Conservation (phyloP, 2,329 filamentous ascomycete genomes). For the Zymoseptoria tritici region DNA sequence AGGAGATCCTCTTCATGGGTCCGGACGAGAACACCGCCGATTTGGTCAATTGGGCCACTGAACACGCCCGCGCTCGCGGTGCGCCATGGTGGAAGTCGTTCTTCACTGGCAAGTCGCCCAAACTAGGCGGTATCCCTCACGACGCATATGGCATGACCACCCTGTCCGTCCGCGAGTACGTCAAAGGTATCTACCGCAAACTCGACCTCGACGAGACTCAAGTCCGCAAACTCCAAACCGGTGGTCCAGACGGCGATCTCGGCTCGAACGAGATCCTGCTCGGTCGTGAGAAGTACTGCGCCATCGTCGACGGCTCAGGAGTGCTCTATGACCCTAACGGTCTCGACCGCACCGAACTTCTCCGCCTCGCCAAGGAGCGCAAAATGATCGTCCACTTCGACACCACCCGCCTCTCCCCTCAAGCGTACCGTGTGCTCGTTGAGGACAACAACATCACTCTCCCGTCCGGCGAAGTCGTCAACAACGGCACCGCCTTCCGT, state of each 20-base stretch:
- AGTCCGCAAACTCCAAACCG: constrained; percentile 92
- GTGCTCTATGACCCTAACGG: constrained; percentile 91
- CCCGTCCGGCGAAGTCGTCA: constrained; percentile 75
- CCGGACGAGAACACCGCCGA: constrained; percentile 98
- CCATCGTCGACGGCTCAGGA: constrained; percentile 92
- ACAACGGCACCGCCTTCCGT: constrained; percentile 90
- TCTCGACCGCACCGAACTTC: constrained; percentile 73
- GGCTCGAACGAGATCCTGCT: constrained; percentile 97
- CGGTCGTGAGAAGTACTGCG: constrained; percentile 89
- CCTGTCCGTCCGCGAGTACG: constrained; percentile 88
- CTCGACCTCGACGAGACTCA: constrained; percentile 76
- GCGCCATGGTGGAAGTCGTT: constrained; percentile 99
- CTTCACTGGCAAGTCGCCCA: constrained; percentile 97
- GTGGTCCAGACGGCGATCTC: constrained; percentile 91
- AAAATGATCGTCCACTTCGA: constrained; percentile 89
- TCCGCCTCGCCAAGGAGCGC: constrained; percentile 75
- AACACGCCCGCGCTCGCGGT: constrained; percentile 77
- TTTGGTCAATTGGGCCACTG: constrained; percentile 96
- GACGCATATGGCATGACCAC: constrained; percentile 98
- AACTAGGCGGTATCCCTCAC: constrained; percentile 91
- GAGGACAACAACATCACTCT: constrained; percentile 87
- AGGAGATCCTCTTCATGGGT: constrained; percentile 97
- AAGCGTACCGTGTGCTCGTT: constrained; percentile 85
- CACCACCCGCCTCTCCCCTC: constrained; percentile 69
- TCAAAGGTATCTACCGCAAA: constrained; percentile 95